Evolutionary conservation across 2,329 filamentous ascomycete genomes (phyloP), one percentile per base, ranked within the genome.

Genomic region (Thielaviopsis punctulata): DNA sequence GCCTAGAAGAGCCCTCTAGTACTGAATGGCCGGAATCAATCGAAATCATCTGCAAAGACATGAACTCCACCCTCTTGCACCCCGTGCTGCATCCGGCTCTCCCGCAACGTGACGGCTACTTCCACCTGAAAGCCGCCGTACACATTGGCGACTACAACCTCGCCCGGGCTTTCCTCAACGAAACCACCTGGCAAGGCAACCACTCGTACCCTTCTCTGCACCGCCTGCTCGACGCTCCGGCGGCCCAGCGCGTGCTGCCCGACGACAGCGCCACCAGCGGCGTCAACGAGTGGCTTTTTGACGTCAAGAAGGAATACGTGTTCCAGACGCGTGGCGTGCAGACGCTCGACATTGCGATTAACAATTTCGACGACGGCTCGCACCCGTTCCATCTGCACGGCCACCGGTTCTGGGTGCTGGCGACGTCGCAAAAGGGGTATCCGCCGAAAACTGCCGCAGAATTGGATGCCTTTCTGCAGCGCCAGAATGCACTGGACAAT

Each of bases 151-250:
- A 67, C 27, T 76, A 75, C 66, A 63, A 69, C 0, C 63, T 79
- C 0, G 68, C 68, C 1, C 69, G 75, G 1, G 75, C 74, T 1
- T 75, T 72, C 60, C 73, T 79, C 58, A 78, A 79, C 57, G 62
- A 64, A 3, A 72, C 68, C 1, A 71, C 69, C 0, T 78, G 72
- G 66, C 67, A 61, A n/a, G 57, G 58, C 9, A 69, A 68, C 45
- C 57, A 56, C 1, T 66, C 65, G 0, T 58, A 59, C 18, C 66
- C 66, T 0, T 62, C 66, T 0, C 57, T 68, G 0, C 62, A 69
- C 51, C 63, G 66, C 2, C 63, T 63, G 25, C 58, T 67, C 4
- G 63, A 66, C 23, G 47, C 50, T 4, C 18, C 41, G 3, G 24
- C 5, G 15, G 9, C 25, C 23, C 23, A 48, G 19, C 43, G 45